These are phyloP conservation scores for Amanita rubescens DNA, from an alignment of 768 basidiomycete genomes.

Conservation along the genomic window DNA sequence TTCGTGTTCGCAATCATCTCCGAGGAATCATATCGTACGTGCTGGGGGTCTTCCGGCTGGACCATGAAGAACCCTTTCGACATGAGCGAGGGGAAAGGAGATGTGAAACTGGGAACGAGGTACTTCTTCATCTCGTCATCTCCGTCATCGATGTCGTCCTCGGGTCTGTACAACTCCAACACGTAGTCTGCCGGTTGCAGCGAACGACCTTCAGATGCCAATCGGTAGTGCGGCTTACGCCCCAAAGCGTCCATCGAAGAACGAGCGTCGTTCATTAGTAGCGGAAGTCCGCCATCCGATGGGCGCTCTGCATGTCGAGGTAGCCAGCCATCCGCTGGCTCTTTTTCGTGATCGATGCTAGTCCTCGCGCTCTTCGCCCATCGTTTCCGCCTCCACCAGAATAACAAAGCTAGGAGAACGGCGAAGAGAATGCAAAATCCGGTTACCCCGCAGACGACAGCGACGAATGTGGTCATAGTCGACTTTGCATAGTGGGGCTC, in stretches of 20 bases:
- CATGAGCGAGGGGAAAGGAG: not conserved
- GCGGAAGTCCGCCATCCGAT: not conserved
- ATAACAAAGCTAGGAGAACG: not conserved
- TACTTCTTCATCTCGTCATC: not conserved
- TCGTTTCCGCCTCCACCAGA: not conserved
- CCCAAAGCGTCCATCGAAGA: not conserved
- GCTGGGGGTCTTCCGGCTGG: not conserved
- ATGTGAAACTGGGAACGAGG: not conserved
- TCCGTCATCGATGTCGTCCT: not conserved
- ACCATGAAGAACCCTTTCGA: not conserved
- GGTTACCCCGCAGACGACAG: not conserved
- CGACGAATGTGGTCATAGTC: not conserved
- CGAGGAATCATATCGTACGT: not conserved
- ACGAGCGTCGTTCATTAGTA: not conserved
- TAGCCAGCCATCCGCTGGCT: not conserved
- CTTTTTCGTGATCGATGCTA: not conserved
- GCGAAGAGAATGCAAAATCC: not conserved
- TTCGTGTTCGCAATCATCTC: not conserved
- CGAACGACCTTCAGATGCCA: not conserved
- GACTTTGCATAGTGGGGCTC: too few species aligned
- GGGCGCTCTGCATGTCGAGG: not conserved
- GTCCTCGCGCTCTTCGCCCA: too few species aligned
- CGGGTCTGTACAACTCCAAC: not conserved
- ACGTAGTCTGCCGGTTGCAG: not conserved
- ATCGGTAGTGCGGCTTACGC: not conserved